phyloP scores from a whole-genome alignment of 2,329 filamentous ascomycete genomes.

The Ophiostoma sp. region DNA sequence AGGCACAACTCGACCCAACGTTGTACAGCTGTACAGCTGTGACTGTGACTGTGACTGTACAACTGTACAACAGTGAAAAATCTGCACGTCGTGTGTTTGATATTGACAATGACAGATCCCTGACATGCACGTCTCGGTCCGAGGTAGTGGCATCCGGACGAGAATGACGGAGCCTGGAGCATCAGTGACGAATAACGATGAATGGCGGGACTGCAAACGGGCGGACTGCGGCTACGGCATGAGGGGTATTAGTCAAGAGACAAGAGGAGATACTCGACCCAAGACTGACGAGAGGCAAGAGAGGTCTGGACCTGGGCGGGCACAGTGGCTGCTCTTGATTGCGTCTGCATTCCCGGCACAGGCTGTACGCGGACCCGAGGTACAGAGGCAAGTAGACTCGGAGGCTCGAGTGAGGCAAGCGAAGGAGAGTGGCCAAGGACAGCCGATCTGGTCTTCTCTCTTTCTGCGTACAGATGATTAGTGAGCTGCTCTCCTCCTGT shows the following conservation, averaged over 20 bases:
- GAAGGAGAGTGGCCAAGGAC: background rate
- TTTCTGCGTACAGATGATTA: too few relatives aligned
- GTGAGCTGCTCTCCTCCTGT: too few relatives aligned
- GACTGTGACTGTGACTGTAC: background rate
- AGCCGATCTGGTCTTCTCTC: too few relatives aligned
- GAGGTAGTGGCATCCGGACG: background rate
- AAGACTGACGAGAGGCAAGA: background rate
- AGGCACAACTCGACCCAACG: background rate
- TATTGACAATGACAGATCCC: background rate
- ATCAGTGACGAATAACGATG: too few relatives aligned
- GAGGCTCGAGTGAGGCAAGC: background rate
- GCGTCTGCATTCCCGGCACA: background rate
- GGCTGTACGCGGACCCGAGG: background rate
- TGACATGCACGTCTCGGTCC: constrained; percentile 5
- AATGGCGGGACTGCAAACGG: too few relatives aligned
- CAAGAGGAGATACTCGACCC: background rate
- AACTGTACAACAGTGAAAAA: constrained; percentile 2
- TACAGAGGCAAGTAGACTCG: background rate
- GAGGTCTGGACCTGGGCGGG: background rate
- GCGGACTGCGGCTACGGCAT: background rate
- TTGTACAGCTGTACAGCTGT: background rate
- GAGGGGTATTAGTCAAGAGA: background rate
- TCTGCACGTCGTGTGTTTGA: constrained; percentile 8
- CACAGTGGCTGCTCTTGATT: background rate
- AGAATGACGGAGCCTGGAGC: background rate